phyloP scores from a whole-genome alignment of 1,139 yeast genomes.

The Scheffersomyces insectosa region DNA sequence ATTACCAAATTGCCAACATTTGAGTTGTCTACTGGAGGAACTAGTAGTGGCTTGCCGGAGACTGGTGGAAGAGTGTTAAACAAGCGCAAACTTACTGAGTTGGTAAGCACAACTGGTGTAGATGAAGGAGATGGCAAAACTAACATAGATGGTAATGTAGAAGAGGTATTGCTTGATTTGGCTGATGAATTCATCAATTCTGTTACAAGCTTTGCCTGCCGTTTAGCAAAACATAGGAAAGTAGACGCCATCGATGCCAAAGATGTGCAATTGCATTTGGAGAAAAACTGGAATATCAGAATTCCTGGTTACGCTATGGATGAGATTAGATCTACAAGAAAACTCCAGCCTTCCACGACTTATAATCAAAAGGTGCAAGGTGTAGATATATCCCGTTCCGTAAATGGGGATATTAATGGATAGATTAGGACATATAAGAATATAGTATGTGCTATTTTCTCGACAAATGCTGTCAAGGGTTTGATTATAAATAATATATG shows the following conservation, averaged over 20 bases:
- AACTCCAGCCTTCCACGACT: constrained; percentile 71
- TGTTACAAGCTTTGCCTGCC: constrained; percentile 90
- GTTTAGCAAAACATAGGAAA: constrained; percentile 91
- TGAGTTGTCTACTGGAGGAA: constrained; percentile 54
- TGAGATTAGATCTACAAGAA: constrained; percentile 81
- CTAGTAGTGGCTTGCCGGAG: constrained; percentile 33
- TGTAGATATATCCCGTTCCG: constrained; percentile 20
- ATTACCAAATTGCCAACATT: constrained; percentile 74
- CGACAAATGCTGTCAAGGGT: not conserved
- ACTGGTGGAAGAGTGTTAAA: constrained; percentile 79
- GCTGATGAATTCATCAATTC: constrained; percentile 95
- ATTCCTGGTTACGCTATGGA: constrained; percentile 93
- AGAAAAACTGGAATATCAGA: constrained; percentile 92
- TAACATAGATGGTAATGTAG: constrained; percentile 94
- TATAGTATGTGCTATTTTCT: too few relatives aligned
- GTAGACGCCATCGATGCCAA: constrained; percentile 85
- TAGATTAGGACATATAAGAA: not conserved
- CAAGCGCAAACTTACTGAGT: constrained; percentile 82
- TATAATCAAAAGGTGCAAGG: constrained; percentile 42
- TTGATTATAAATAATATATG: not conserved
- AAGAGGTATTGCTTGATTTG: constrained; percentile 81
- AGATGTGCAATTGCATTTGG: constrained; percentile 89
- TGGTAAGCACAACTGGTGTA: constrained; percentile 78
- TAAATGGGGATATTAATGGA: constrained; percentile 15
- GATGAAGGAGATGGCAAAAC: constrained; percentile 90